These are phyloP conservation scores for Picea abies DNA, from an alignment of 83 land plant species.

Conservation along the genomic window DNA sequence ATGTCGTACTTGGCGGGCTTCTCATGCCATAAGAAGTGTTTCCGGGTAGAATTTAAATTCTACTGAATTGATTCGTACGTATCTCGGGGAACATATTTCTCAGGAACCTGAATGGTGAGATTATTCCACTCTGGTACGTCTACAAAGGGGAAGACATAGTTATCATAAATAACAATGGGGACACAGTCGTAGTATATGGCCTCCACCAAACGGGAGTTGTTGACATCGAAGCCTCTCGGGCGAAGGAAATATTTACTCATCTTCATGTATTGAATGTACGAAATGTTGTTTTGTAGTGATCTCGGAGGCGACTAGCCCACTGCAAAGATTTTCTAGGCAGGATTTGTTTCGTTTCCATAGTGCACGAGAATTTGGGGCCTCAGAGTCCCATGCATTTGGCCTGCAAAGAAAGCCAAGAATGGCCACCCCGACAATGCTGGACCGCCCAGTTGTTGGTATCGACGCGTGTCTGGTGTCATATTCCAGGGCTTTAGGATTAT, in stretches of 20 bases:
- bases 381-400: constrained; percentile 21
- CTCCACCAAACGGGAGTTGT: constrained; percentile 30
- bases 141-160: constrained; percentile 27
- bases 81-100: constrained; percentile 4
- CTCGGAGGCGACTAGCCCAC: neutral
- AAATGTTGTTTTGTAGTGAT: neutral
- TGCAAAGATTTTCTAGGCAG: constrained; percentile 6
- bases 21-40: constrained; percentile 23
- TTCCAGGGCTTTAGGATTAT: neutral
- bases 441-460: neutral
- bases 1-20: constrained; percentile 17
- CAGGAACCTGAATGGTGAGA: constrained; percentile 12
- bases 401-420: constrained; percentile 28
- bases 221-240: constrained; percentile 23
- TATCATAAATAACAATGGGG: constrained; percentile 27
- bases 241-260: constrained; percentile 23
- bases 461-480: neutral
- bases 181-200: constrained; percentile 34
- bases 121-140: constrained; percentile 23
- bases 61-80: constrained; percentile 9
- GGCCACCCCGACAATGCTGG: constrained; percentile 1
- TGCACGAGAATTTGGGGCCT: constrained; percentile 14
- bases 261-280: constrained; percentile 18
- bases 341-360: constrained; percentile 16
- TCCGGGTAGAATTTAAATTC: constrained; percentile 3